phyloP scores from a whole-genome alignment of 2,329 filamentous ascomycete species.

The Thielaviopsis musarum region DNA sequence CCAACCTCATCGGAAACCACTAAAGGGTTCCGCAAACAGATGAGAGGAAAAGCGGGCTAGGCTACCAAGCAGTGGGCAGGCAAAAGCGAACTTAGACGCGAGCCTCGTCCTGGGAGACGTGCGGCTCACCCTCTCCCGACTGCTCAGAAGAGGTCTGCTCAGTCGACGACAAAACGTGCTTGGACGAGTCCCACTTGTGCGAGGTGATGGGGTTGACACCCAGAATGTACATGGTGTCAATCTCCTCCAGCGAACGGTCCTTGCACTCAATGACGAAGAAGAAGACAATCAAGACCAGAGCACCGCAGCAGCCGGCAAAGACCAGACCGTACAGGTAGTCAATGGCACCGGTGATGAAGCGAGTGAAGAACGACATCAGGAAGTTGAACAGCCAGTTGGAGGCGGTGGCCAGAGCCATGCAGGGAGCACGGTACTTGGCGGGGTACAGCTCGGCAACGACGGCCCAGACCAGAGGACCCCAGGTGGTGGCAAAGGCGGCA shows the following conservation, averaged over 20 bases:
- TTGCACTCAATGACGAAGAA: conserved; percentile 62
- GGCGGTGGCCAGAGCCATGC: conserved; percentile 39
- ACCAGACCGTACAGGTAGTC: conserved; percentile 55
- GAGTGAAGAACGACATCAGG: conserved; percentile 39
- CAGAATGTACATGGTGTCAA: conserved; percentile 57
- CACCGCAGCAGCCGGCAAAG: conserved; percentile 50
- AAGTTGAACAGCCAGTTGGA: conserved; percentile 54
- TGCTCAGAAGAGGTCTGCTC: conserved; percentile 11
- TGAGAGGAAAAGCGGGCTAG: not conserved
- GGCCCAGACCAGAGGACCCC: conserved; percentile 54
- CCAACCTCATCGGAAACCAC: not conserved
- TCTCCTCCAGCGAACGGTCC: conserved; percentile 55
- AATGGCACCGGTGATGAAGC: conserved; percentile 55
- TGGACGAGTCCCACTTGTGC: conserved; percentile 19
- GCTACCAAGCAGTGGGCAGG: not conserved
- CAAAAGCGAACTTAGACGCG: not conserved
- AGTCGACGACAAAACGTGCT: conserved; percentile 8
- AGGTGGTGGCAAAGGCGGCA: conserved; percentile 48
- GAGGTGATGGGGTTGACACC: conserved; percentile 33
- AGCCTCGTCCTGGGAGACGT: conserved; percentile 9
- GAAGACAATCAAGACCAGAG: conserved; percentile 48
- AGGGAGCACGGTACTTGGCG: conserved; percentile 33
- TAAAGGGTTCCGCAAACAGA: not conserved
- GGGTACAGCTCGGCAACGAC: conserved; percentile 50
- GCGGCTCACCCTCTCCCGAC: conserved; percentile 10